Evolutionary conservation across 495 filamentous ascomycete species (phyloP), one percentile per base, ranked within the genome.

Genomic region (Penicillium maclennaniae): DNA sequence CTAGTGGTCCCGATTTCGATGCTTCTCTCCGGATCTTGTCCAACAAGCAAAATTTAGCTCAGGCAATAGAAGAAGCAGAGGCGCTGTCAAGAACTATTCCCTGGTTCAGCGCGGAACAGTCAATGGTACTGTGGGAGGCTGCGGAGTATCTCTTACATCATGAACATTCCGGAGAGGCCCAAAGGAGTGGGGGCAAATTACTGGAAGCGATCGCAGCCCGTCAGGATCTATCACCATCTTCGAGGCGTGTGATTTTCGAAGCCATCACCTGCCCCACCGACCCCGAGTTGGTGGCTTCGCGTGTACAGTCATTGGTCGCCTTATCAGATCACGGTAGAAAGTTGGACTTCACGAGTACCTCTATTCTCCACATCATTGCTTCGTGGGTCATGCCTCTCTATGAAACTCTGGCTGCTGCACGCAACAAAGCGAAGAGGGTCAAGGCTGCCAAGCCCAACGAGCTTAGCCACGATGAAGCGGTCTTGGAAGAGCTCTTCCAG

Each of bases 401-500:
- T 58, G 67, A 69, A 17, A 28, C 63, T 1, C 69, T 76, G 8
- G 65, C 74, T 10, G 47, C 59, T 6, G 61, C 61, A 19, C 71
- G 74, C 3, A 60, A 66, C 2, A 77, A 70, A 46, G 70, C 75
- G 28, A 75, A 77, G 50, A 85, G 83, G 54, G 73, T 65, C 25
- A 86, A 83, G 55, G 62, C 69, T 0, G 63, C 73, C 20, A 69
- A 68, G 36, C 66, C 68, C 16, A 72, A 78, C 34, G 77, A 77
- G 6, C 53, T 68, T 10, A 61, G 42, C 12, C 61, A 70, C 43
- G 88, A 92, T 57, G 88, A 89, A 54, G 80, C 78, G 42, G 83
- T 81, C 57, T 71, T 96, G 36, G 76, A 76, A 40, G 79, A 83
- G 49, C 70, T 95, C 7, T 87, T 95, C 59, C 75, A 80, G 43